A percentile compares a stretch with the other conserved stretches of the same genome.
Evolutionary conservation across 176 grass and related monocot genomes (phyloP).

Genomic region (Bromus sterilis): DNA sequence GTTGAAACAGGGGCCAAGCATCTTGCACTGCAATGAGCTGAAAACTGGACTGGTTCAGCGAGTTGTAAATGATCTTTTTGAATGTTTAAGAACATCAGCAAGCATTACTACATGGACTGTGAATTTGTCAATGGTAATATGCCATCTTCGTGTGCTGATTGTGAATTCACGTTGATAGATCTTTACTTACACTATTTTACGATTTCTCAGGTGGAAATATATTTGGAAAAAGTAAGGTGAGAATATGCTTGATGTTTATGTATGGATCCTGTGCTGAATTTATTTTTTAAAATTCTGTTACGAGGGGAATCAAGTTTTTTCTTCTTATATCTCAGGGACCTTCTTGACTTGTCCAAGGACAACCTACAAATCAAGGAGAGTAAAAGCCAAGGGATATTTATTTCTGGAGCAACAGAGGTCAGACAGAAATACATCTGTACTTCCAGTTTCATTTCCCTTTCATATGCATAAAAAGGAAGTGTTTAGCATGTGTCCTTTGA

Average conservation of each 20-base stretch:
- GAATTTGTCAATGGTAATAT: slow-evolving; percentile 72
- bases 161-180: background rate
- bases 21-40: slow-evolving; percentile 67
- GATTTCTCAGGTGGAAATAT: slow-evolving; percentile 74
- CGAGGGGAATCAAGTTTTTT: background rate
- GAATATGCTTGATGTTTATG: slow-evolving; percentile 5
- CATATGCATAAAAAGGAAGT: background rate
- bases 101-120: slow-evolving; percentile 40
- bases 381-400: slow-evolving; percentile 76
- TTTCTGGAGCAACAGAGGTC: slow-evolving; percentile 86
- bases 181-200: slow-evolving; percentile 9
- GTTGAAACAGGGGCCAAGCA: slow-evolving; percentile 56
- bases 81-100: slow-evolving; percentile 40
- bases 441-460: slow-evolving; percentile 3
- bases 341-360: slow-evolving; percentile 93
- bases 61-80: slow-evolving; percentile 65
- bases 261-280: background rate
- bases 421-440: background rate
- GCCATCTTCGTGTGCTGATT: background rate
- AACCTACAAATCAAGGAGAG: slow-evolving; percentile 93
- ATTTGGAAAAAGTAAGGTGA: slow-evolving; percentile 90
- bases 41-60: slow-evolving; percentile 60
- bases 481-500: slow-evolving; percentile 2
- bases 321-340: slow-evolving; percentile 51
- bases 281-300: slow-evolving; percentile 3